Conservation (phyloP, 306 rosid species). For the Cucurbita moschata region DNA sequence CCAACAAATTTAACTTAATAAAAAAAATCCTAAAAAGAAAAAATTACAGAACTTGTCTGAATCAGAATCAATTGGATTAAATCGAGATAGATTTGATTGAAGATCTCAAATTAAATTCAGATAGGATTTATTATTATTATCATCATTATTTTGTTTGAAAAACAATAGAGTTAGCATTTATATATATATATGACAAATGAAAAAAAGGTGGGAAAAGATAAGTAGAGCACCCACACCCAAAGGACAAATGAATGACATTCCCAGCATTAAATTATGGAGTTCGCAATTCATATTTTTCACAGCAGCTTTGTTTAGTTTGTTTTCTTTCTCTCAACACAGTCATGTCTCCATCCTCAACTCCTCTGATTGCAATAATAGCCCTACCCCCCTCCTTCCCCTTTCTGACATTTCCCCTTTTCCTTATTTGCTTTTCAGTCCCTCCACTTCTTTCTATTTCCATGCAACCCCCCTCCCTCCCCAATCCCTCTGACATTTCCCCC, state of each 20-base stretch:
- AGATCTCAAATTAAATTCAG: background rate
- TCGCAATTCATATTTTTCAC: background rate
- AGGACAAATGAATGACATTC: background rate
- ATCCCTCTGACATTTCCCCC: background rate
- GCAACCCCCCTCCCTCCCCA: background rate
- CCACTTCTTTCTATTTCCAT: background rate
- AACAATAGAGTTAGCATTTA: background rate
- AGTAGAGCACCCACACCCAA: background rate
- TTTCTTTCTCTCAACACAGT: background rate
- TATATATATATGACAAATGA: background rate
- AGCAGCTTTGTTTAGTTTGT: background rate
- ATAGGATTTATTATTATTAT: background rate
- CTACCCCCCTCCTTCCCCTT: background rate
- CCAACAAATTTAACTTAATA: too few relatives aligned
- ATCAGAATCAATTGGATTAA: background rate
- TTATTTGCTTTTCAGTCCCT: background rate
- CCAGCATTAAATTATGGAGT: background rate
- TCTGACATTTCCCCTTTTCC: background rate
- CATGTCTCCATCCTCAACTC: conserved; percentile 1
- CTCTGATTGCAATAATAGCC: background rate
- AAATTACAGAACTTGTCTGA: too few relatives aligned
- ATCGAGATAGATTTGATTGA: background rate
- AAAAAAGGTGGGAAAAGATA: background rate
- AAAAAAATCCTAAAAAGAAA: too few relatives aligned
- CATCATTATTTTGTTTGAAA: background rate